A percentile compares a stretch with the other conserved stretches of the same genome.
Evolutionary conservation across 768 basidiomycete species (phyloP).

Genomic region (Lactarius vividus): DNA sequence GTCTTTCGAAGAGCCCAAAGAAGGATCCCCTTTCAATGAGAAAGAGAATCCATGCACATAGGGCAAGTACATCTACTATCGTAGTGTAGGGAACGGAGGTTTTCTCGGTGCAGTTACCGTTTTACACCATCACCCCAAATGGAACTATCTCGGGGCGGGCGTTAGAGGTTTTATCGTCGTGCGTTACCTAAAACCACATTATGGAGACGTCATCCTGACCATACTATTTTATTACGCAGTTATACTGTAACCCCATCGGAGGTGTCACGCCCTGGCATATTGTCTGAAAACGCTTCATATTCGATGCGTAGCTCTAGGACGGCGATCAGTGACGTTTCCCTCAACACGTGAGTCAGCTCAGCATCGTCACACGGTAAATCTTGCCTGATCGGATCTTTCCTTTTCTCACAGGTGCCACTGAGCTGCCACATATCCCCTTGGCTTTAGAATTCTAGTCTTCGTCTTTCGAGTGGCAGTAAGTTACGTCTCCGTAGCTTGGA

Average conservation of each 20-base stretch:
- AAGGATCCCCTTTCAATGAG: slow-evolving; percentile 47
- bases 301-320: slow-evolving; percentile 44
- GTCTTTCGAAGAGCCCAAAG: slow-evolving; percentile 34
- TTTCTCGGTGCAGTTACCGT: slow-evolving; percentile 45
- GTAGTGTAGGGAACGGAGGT: slow-evolving; percentile 53
- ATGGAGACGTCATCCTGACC: slow-evolving; percentile 40
- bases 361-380: slow-evolving; percentile 34
- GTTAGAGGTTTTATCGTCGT: slow-evolving; percentile 53
- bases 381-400: slow-evolving; percentile 20
- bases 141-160: slow-evolving; percentile 47
- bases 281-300: slow-evolving; percentile 33
- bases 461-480: background rate
- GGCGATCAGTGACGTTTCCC: slow-evolving; percentile 32
- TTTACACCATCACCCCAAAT: slow-evolving; percentile 50
- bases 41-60: slow-evolving; percentile 57
- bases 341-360: background rate
- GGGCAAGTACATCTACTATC: slow-evolving; percentile 52
- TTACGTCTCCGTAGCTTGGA: background rate
- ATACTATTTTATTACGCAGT: slow-evolving; percentile 40
- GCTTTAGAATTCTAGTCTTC: background rate
- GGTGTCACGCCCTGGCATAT: slow-evolving; percentile 48
- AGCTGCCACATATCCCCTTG: background rate
- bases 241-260: slow-evolving; percentile 31
- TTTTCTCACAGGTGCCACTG: slow-evolving; percentile 18
- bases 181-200: slow-evolving; percentile 23